phyloP scores from a whole-genome alignment of 169 alveolate genomes.

The Plasmodium falciparum region DNA sequence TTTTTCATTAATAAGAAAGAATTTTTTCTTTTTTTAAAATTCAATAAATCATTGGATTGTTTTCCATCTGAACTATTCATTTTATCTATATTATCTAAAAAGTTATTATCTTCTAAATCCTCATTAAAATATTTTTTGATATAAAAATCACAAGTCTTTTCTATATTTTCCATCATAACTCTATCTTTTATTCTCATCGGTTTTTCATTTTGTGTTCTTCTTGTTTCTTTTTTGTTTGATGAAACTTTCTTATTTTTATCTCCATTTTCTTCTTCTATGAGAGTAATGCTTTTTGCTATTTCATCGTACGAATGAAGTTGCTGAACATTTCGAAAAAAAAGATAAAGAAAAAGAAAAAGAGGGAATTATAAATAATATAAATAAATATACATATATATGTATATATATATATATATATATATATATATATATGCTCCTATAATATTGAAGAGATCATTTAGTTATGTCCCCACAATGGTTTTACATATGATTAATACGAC shows the following conservation, averaged over 20 bases:
- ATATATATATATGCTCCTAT: background rate
- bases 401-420: background rate
- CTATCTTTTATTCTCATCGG: conserved; percentile 39
- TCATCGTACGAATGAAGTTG: conserved; percentile 33
- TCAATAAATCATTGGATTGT: background rate
- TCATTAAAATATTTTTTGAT: conserved; percentile 64
- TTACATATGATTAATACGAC: too few species aligned
- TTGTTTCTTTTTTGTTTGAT: conserved; percentile 9
- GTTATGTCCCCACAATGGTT: too few species aligned
- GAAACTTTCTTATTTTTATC: conserved; percentile 12
- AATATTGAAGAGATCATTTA: too few species aligned
- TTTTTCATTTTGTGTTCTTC: conserved; percentile 5
- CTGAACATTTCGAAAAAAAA: conserved; percentile 4
- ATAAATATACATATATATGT: background rate
- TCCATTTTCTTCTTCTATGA: conserved; percentile 20
- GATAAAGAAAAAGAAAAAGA: too few species aligned
- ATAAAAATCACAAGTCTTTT: conserved; percentile 69
- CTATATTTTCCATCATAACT: conserved; percentile 41
- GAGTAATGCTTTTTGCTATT: conserved; percentile 35
- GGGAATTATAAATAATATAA: background rate
- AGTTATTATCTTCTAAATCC: conserved; percentile 4
- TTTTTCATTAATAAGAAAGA: conserved; percentile 50
- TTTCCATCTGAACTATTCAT: background rate
- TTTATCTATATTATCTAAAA: background rate
- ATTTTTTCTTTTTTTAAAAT: conserved; percentile 37